Base-by-base conservation (phyloP, 345 rosid genomes). In the Camelina neglecta region DNA sequence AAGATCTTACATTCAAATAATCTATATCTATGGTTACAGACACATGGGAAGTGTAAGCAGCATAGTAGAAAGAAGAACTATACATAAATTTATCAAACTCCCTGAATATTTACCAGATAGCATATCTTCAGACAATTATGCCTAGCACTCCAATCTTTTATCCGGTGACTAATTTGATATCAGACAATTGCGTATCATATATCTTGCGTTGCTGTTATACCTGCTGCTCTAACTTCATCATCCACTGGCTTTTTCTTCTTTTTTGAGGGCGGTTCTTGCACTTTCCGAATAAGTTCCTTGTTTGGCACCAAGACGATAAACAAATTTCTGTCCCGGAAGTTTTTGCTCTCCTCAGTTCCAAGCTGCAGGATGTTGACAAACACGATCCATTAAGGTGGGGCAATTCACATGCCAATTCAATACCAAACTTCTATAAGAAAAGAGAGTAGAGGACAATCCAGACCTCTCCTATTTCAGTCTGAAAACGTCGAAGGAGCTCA, bases 401-500 rank as follows among this genome's bases (percentile, higher is more conserved):
- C 31, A 29, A 29, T 53, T 55, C 39, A 35, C 12, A 58, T 42
- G 29, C 18, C n/a, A 35, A 31, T 21, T 33, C 49, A 6, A 54
- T 68, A 54, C 39, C 39, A 36, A 71, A 62, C 50, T 49, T 38
- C 16, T 7, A 33, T 20, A 1, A 36, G 26, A 20, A 48, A 56
- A 55, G 42, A 42, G 62, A 2, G 6, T 38, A 69, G 26, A 5
- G 50, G 51, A 58, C 31, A 59, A 13, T 26, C 31, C 47, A 10
- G 77, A 92, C 96, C 97, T 95, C 97, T 47, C 99, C 99, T 38
- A 92, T 76, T 76, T 92, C 97, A 81, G 75, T 88, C 82, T 89
- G 97, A 82, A 95, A 89, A 56, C 88, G 90, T 75, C 83, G 81
- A 42, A 95, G 81, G 42, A 95, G 97, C 81, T 86, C 93, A 71